Base-by-base conservation (phyloP, 768 basidiomycete genomes). In the Agrocybe praecox region DNA sequence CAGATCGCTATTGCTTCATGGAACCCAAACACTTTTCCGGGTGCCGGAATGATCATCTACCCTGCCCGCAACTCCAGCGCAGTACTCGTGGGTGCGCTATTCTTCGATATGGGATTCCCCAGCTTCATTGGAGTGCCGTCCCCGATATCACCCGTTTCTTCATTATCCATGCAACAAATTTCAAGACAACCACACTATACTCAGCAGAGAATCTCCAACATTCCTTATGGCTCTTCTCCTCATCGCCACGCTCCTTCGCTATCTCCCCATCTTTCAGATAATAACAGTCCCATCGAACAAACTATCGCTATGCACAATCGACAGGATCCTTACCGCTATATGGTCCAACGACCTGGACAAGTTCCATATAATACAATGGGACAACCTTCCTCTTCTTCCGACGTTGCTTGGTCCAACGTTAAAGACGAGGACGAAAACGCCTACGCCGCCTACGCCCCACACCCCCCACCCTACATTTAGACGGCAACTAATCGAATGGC, bases 1-100 rank as follows among this genome's bases (percentile, higher is more conserved):
- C 57, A 83, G 84, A 77, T 82, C 61, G 83, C 78, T 29, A 70
- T 83, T 63, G 80, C 79, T 43, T 72, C 72, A 62, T 87, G 83
- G 83, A 76, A 76, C 59, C 72, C 71, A 34, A 75, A 79, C 55
- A 71, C 72, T 34, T 71, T 80, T 45, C 69, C 70, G 49, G 80
- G 80, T 34, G 76, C 79, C 56, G 82, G 82, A 47, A 76, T 87
- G 62, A 73, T 85, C 40, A 76, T 85, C 48, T 80, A 79, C 57
- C 82, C 83, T 40, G 75, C 80, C 26, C 74, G 75, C 50, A 80
- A 81, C 60, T 81, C 82, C 1, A 80, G 76, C 55, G 77, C 79
- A 18, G 65, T 83, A 45, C 74, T 84, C 19, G 75, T 83, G 54
- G 82, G 82, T 40, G 82, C 79, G 5, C 62, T 84, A 26, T 82